phyloP scores from a whole-genome alignment of 1,284 basidiomycete species.

The Cryptococcus neoformans region DNA sequence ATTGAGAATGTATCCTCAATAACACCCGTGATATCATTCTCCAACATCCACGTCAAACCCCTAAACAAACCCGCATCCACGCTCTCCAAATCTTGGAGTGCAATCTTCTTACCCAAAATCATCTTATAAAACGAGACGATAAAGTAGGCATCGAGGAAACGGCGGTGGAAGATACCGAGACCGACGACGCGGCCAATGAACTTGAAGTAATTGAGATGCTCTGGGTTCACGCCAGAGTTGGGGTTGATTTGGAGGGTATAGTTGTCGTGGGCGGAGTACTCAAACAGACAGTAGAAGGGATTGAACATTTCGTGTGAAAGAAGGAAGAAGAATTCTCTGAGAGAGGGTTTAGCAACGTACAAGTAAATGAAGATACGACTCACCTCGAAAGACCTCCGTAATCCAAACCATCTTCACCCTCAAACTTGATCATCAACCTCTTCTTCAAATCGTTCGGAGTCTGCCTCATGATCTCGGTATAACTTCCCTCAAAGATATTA shows the following conservation, averaged over 20 bases:
- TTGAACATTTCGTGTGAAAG: slow-evolving; percentile 98
- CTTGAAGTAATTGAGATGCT: slow-evolving; percentile 99
- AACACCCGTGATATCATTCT: slow-evolving; percentile 92
- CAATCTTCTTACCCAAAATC: slow-evolving; percentile 85
- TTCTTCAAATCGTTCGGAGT: slow-evolving; percentile 94
- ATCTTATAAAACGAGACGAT: slow-evolving; percentile 99
- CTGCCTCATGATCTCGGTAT: slow-evolving; percentile 87
- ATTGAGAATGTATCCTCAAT: slow-evolving; percentile 93
- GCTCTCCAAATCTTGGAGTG: slow-evolving; percentile 80
- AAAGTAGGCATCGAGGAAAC: slow-evolving; percentile 99
- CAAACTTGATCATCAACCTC: slow-evolving; percentile 97
- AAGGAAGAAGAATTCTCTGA: slow-evolving; percentile 99
- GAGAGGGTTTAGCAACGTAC: background rate
- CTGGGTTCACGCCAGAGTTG: slow-evolving; percentile 95
- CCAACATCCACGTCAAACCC: slow-evolving; percentile 97
- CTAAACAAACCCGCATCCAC: slow-evolving; percentile 88
- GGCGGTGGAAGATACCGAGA: slow-evolving; percentile 95
- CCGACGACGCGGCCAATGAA: slow-evolving; percentile 95
- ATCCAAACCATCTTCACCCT: slow-evolving; percentile 96
- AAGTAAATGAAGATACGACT: slow-evolving; percentile 24
- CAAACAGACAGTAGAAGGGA: slow-evolving; percentile 99
- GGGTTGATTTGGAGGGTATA: slow-evolving; percentile 99
- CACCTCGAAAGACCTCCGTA: slow-evolving; percentile 95
- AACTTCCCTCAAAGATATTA: slow-evolving; percentile 95
- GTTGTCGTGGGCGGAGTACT: slow-evolving; percentile 99